Evolutionary conservation across 192 early-diverging fungal species (phyloP).

Genomic region (Pecoramyces ruminantium): DNA sequence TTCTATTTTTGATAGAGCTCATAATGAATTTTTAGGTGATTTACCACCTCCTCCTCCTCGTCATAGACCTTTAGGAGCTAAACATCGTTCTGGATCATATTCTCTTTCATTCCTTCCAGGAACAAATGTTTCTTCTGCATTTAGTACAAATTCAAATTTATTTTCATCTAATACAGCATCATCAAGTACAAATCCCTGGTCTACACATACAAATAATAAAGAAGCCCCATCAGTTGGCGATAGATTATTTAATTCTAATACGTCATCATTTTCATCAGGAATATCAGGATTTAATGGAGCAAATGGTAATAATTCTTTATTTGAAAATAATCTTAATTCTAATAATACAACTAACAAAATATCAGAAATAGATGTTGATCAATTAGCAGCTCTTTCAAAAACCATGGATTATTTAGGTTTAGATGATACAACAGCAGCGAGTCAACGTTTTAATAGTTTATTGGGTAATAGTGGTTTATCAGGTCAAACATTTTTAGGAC

Average conservation of each 20-base stretch:
- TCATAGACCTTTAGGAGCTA: background rate
- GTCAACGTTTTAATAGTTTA: slow-evolving; percentile 1
- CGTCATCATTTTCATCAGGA: background rate
- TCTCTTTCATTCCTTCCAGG: background rate
- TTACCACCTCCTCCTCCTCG: background rate
- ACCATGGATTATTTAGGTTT: slow-evolving; percentile 53
- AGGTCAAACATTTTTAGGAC: slow-evolving; percentile 6
- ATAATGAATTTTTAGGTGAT: background rate
- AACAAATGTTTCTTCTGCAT: background rate
- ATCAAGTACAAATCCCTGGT: background rate
- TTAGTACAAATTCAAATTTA: background rate
- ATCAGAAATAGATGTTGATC: slow-evolving; percentile 10
- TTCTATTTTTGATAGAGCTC: background rate
- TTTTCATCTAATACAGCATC: background rate
- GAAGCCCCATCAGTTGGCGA: background rate
- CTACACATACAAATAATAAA: background rate
- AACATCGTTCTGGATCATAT: background rate
- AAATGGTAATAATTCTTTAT: background rate
- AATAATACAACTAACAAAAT: background rate
- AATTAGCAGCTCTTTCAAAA: slow-evolving; percentile 32
- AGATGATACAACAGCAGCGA: slow-evolving; percentile 25
- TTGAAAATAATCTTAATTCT: background rate
- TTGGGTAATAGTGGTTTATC: slow-evolving; percentile 4
- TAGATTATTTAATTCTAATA: background rate
- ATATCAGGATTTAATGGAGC: background rate